phyloP scores from a whole-genome alignment of 78 protist species.

The Guillardia theta region DNA sequence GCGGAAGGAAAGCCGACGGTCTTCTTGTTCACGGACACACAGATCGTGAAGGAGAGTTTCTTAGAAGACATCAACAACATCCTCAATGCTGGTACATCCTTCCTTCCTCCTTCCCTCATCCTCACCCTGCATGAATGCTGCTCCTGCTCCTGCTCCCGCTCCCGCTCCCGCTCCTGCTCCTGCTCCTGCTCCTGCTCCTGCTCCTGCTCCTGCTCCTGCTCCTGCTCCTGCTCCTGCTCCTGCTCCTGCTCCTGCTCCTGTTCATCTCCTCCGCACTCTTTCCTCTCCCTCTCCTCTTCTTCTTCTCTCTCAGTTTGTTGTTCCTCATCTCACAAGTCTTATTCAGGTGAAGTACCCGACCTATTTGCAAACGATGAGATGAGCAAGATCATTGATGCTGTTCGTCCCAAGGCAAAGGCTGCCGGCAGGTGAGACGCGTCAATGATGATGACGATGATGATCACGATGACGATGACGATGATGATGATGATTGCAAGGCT shows the following conservation, averaged over 20 bases:
- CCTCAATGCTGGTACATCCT: not conserved
- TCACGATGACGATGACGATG: not conserved
- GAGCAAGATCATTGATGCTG: slow-evolving; percentile 40
- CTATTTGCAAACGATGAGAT: slow-evolving; percentile 69
- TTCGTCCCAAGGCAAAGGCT: slow-evolving; percentile 7
- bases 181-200: too few species aligned
- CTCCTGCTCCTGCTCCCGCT: too few species aligned
- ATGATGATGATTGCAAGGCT: not conserved
- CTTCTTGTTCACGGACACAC: slow-evolving; percentile 78
- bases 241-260: too few species aligned
- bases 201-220: too few species aligned
- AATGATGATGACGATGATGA: not conserved
- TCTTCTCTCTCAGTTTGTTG: not conserved
- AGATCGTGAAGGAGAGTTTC: slow-evolving; percentile 43
- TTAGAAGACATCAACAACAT: not conserved
- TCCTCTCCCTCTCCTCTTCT: not conserved
- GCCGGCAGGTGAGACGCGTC: not conserved
- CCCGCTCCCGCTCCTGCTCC: too few species aligned
- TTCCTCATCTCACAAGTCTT: too few species aligned
- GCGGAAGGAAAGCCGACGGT: slow-evolving; percentile 50
- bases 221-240: too few species aligned
- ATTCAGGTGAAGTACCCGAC: slow-evolving; percentile 90
- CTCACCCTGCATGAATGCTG: too few species aligned
- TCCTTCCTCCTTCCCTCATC: too few species aligned
- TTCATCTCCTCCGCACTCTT: too few species aligned